phyloP scores from a whole-genome alignment of 768 basidiomycete genomes.

The Thelephora aurantiotincta region DNA sequence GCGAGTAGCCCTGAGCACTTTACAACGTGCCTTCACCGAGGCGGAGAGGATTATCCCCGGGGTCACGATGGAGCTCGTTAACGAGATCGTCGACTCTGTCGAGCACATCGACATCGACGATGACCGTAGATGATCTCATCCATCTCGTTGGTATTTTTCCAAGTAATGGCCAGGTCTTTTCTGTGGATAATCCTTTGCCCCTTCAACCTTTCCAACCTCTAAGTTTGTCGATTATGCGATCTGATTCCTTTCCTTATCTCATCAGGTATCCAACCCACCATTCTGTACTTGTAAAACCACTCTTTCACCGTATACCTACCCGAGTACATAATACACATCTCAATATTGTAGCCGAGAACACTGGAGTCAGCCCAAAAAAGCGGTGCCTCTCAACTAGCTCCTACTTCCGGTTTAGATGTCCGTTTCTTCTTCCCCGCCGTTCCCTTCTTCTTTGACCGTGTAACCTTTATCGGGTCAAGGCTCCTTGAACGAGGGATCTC shows the following conservation, averaged over 20 bases:
- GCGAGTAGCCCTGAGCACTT: slow-evolving; percentile 65
- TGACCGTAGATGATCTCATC: slow-evolving; percentile 27
- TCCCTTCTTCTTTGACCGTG: slow-evolving; percentile 52
- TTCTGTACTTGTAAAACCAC: slow-evolving; percentile 10
- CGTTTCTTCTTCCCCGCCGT: slow-evolving; percentile 58
- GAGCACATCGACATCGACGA: slow-evolving; percentile 53
- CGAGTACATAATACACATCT: slow-evolving; percentile 2
- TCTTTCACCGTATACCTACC: slow-evolving; percentile 15
- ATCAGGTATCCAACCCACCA: slow-evolving; percentile 3
- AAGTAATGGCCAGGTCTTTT: too few species aligned
- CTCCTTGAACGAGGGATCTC: slow-evolving; percentile 36
- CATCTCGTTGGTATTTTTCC: neutral
- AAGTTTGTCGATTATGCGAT: slow-evolving; percentile 8
- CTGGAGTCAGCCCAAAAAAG: neutral
- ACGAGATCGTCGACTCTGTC: slow-evolving; percentile 88
- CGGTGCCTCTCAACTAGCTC: neutral
- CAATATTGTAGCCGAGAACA: neutral
- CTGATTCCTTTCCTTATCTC: slow-evolving; percentile 5
- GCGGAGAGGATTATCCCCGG: slow-evolving; percentile 95
- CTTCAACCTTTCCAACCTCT: neutral
- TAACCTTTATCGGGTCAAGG: slow-evolving; percentile 64
- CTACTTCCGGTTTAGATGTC: slow-evolving; percentile 19
- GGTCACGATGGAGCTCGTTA: slow-evolving; percentile 81
- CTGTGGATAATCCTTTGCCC: neutral
- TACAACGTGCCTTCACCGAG: slow-evolving; percentile 88